A percentile compares a stretch with the other conserved stretches of the same genome.
phyloP scores from a whole-genome alignment of 441 rosid genomes.

The Adansonia madagascariensis region DNA sequence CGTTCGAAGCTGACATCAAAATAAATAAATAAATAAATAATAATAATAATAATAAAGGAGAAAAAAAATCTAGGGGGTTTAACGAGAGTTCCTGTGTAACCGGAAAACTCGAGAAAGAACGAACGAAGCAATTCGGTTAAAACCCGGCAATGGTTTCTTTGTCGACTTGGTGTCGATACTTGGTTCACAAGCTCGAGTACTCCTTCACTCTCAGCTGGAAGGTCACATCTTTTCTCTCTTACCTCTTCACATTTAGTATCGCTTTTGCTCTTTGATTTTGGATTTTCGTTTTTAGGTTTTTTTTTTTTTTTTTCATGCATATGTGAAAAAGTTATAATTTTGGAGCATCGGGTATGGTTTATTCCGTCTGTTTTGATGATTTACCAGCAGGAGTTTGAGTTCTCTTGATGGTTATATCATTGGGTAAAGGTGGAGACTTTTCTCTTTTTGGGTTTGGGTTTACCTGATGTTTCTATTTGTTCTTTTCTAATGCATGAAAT shows the following conservation, averaged over 20 bases:
- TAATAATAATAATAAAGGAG: too few species aligned
- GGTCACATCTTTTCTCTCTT: slow-evolving; percentile 43
- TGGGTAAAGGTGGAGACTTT: neutral
- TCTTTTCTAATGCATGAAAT: too few species aligned
- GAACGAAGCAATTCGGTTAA: neutral
- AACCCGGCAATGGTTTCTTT: slow-evolving; percentile 61
- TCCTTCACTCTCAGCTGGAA: slow-evolving; percentile 63
- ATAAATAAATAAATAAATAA: too few species aligned
- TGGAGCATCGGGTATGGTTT: slow-evolving; percentile 3
- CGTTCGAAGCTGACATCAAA: too few species aligned
- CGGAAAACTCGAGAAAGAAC: too few species aligned
- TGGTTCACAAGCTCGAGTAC: slow-evolving; percentile 67
- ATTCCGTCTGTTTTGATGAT: neutral
- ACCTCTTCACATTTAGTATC: slow-evolving; percentile 11
- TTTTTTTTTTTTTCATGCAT: neutral
- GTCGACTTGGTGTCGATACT: slow-evolving; percentile 78
- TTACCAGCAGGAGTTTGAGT: neutral
- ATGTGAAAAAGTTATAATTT: neutral
- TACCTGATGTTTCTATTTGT: too few species aligned
- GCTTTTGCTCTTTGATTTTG: neutral
- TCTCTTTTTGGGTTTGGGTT: neutral
- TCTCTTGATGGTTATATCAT: neutral
- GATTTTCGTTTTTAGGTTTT: neutral
- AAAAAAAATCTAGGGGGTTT: too few species aligned
- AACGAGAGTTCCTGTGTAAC: too few species aligned